Conservation (phyloP, 768 basidiomycete genomes). For the Vararia minispora region DNA sequence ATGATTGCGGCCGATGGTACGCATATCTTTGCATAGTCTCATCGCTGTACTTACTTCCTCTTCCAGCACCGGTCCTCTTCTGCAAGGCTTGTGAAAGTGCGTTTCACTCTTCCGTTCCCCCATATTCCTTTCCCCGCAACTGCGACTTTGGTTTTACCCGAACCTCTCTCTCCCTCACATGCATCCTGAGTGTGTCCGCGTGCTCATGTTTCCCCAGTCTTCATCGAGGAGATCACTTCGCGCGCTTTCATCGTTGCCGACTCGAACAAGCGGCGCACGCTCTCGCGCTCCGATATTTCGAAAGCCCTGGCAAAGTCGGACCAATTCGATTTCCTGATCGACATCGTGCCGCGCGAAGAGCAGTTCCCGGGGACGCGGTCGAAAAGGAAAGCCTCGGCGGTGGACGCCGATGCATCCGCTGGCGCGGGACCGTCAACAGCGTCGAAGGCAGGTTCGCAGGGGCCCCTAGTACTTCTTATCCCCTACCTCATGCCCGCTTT, state of each 20-base stretch:
- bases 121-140: too few relatives aligned
- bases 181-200: neutral
- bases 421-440: neutral
- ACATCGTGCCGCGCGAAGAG: conserved; percentile 88
- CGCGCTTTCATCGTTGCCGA: conserved; percentile 94
- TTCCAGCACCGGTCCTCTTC: conserved; percentile 80
- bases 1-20: conserved; percentile 97
- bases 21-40: conserved; percentile 16
- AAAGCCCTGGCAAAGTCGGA: conserved; percentile 88
- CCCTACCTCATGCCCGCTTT: too few relatives aligned
- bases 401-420: neutral
- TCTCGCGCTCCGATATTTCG: conserved; percentile 88
- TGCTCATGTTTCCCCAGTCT: conserved; percentile 44
- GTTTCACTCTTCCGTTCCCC: too few relatives aligned
- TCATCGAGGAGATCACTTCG: conserved; percentile 94
- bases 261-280: conserved; percentile 90
- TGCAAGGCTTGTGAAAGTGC: conserved; percentile 97
- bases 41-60: conserved; percentile 2
- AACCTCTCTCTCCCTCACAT: neutral
- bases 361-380: conserved; percentile 14
- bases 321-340: conserved; percentile 96
- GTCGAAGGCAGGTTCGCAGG: conserved; percentile 1
- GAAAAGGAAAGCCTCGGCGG: conserved; percentile 7
- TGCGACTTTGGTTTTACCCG: too few relatives aligned
- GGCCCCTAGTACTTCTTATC: too few relatives aligned